Evolutionary conservation across 2,329 filamentous ascomycete genomes (phyloP).

Genomic region (Neopestalotiopsis rosae): DNA sequence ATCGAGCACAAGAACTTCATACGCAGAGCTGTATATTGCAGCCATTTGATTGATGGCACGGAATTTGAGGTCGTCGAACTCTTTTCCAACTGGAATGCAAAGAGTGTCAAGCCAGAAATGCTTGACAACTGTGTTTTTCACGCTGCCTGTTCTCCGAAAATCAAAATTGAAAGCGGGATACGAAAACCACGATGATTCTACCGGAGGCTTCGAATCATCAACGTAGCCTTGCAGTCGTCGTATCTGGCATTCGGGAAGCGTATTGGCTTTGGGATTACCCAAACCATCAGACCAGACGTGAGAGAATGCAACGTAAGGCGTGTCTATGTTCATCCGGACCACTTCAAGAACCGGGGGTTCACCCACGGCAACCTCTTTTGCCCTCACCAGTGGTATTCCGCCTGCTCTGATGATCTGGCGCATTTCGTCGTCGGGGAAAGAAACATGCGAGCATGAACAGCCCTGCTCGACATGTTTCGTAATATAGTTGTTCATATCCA

Average conservation of each 20-base stretch:
- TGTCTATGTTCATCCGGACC: not conserved
- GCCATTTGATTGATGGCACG: conserved; percentile 5
- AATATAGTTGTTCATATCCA: not conserved
- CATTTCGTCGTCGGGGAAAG: not conserved
- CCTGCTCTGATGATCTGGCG: not conserved
- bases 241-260: not conserved
- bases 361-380: not conserved
- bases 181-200: not conserved
- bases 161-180: not conserved
- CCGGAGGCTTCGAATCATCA: not conserved
- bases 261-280: not conserved
- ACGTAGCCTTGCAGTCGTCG: not conserved
- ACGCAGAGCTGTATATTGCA: not conserved
- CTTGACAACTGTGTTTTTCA: not conserved
- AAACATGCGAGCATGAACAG: not conserved
- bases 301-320: not conserved
- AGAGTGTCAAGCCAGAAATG: conserved; percentile 10
- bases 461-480: not conserved
- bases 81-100: not conserved
- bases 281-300: conserved; percentile 7
- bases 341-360: not conserved
- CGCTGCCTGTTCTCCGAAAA: not conserved
- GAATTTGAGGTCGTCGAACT: not conserved
- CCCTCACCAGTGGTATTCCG: not conserved
- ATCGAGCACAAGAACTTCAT: conserved; percentile 8